These are phyloP conservation scores for Beauveria bassiana DNA, from an alignment of 2,329 filamentous ascomycete genomes.

Conservation along the genomic window DNA sequence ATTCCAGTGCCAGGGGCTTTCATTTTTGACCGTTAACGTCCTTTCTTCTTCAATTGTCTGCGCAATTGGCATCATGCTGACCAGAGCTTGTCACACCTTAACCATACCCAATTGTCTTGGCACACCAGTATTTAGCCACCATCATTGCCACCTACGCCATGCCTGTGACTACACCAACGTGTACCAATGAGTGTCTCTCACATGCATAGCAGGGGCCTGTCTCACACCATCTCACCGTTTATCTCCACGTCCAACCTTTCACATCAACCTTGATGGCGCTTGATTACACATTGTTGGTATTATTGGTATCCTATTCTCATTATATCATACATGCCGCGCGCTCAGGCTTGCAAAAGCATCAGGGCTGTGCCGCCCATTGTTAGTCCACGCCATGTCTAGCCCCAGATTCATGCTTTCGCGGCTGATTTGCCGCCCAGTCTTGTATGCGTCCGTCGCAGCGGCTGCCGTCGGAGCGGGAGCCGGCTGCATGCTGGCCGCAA, in stretches of 20 bases:
- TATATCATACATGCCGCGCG: constrained; percentile 43
- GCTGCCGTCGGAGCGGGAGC: constrained; percentile 17
- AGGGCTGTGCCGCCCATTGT: constrained; percentile 67
- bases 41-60: neutral
- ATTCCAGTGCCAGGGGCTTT: neutral
- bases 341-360: constrained; percentile 74
- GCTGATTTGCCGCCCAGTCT: constrained; percentile 34
- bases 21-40: too few species aligned
- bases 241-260: neutral
- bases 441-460: constrained; percentile 35
- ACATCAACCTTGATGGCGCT: neutral
- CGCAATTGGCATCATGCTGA: neutral
- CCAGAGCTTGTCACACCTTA: neutral
- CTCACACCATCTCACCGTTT: constrained; percentile 4
- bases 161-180: neutral
- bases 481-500: constrained; percentile 30
- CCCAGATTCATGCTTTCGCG: constrained; percentile 65
- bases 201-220: neutral
- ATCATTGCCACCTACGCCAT: constrained; percentile 5
- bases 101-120: neutral
- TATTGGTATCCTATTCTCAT: constrained; percentile 16
- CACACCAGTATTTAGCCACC: neutral
- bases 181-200: constrained; percentile 2
- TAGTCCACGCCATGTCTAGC: constrained; percentile 56
- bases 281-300: constrained; percentile 9